Base-by-base conservation (phyloP, 2,329 filamentous ascomycete genomes). In the Atkinsonella texensis region DNA sequence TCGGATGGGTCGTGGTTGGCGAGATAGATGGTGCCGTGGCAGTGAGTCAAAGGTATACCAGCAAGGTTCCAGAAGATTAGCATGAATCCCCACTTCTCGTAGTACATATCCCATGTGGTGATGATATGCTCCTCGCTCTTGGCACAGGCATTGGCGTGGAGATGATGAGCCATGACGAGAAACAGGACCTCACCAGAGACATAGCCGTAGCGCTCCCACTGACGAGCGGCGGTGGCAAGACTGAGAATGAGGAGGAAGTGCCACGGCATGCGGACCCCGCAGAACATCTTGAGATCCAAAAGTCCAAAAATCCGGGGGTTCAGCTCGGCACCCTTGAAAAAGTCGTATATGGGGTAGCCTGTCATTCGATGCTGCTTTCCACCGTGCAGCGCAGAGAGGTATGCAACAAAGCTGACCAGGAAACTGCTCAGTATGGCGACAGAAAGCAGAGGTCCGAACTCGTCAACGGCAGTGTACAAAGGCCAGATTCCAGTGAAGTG, bases 81-180 rank as follows among this genome's bases (percentile, higher is more conserved):
- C 89, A 95, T 95, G 74, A 95, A 95, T 49, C 89, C 89, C 81
- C 87, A 91, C 72, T 95, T 95, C 75, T 95, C 89, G 62, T 89
- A 91, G 74, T 94, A 95, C 85, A 95, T 95, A 62, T 95, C 89
- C 68, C 89, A 95, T 48, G 88, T 93, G 9, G 86, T 86, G 54
- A 89, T 79, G 67, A 95, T 95, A 65, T 89, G 80, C 70, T 95
- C 88, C 70, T 95, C 89, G 46, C 86, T 89, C 73, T 95, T 95
- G 59, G 84, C 81, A 73, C 89, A 95, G 50, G 89, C 89, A 67
- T 94, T 93, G 64, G 89, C 88, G 63, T 95, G 95, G 46, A 95
- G 77, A 70, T 85, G 95, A 70, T 95, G 89, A 1, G 89, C 90
- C 79, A 95, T 84, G 58, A 95, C 70, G 44, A 95, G 71, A 71